Base-by-base conservation (phyloP, 441 rosid genomes). In the Sinapis alba region DNA sequence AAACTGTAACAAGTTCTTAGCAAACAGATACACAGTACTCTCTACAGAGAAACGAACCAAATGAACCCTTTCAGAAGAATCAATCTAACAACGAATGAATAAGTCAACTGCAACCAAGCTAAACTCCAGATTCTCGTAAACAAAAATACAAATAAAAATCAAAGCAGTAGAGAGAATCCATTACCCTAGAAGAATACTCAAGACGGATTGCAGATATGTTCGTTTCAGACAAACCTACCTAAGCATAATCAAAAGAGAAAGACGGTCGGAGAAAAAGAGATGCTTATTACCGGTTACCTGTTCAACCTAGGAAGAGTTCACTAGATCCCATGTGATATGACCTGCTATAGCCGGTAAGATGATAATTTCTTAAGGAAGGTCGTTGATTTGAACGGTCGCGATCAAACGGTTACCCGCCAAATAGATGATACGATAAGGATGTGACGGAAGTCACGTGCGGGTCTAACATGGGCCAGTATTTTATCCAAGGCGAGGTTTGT, bases 381-480 rank as follows among this genome's bases (percentile, higher is more conserved):
- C 72, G 69, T 72, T 36, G 73, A 26, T 79, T 71, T 76, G 51
- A 75, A 78, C 83, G 83, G 86, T 79, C 60, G 78, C 73, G 83
- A 79, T 82, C 69, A 81, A 78, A 72, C 77, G 77, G 78, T 84
- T 80, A 80, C 85, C 85, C 85, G 83, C 84, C 87, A 82, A 82
- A 74, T 78, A 18, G 7, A 24, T 24, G 54, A 61, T 65, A 41
- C 71, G 80, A 77, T 71, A 23, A 65, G 72, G 76, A 58, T 77
- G 13, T 45, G 71, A 45, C 30, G 5, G 0, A 20, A 19, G 71
- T 76, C 75, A 69, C 79, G 57, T 75, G 65, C 23, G 69, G 75
- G 53, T 57, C 34, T 23, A 1, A 12, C 2, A 62, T 68, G 71
- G 71, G 75, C 71, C 30, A 3, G 6, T 36, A 0, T 36, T 60